These are phyloP conservation scores for Spinacia oleracea DNA, from an alignment of 179 eudicot species.

Conservation along the genomic window DNA sequence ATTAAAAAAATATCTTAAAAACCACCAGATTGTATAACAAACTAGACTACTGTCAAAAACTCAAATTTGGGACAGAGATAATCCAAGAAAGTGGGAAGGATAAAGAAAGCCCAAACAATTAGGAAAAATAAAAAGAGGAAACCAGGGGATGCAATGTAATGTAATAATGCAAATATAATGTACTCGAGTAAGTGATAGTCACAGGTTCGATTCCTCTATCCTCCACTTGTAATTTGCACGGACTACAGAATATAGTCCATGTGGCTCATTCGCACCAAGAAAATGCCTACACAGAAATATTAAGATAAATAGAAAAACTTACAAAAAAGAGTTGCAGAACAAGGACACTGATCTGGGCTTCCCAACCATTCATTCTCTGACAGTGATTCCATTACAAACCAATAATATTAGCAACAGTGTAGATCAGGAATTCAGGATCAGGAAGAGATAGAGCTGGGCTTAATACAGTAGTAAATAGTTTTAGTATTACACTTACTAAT, in stretches of 20 bases:
- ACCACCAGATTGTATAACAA: constrained; percentile 22
- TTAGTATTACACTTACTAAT: not conserved
- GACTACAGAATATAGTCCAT: too few relatives aligned
- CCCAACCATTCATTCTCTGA: constrained; percentile 83
- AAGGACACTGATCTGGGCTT: constrained; percentile 49
- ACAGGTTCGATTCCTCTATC: too few relatives aligned
- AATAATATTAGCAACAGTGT: constrained; percentile 33
- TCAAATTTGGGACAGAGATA: constrained; percentile 24
- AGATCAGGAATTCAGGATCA: constrained; percentile 31
- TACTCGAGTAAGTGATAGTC: too few relatives aligned
- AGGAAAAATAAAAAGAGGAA: constrained; percentile 18
- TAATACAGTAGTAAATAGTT: constrained; percentile 20
- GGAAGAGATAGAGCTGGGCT: constrained; percentile 9
- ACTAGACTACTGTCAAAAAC: constrained; percentile 23
- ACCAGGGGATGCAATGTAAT: too few relatives aligned
- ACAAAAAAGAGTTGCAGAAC: constrained; percentile 44
- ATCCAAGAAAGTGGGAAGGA: constrained; percentile 29
- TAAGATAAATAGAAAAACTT: constrained; percentile 15
- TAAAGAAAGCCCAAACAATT: constrained; percentile 25
- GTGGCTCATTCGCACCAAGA: too few relatives aligned
- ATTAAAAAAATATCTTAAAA: constrained; percentile 22
- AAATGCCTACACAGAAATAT: too few relatives aligned
- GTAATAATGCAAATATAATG: constrained; percentile 25
- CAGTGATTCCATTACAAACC: constrained; percentile 49
- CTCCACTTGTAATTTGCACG: too few relatives aligned